phyloP scores from a whole-genome alignment of 1,139 yeast species.

The Scheffersomyces insectosa region DNA sequence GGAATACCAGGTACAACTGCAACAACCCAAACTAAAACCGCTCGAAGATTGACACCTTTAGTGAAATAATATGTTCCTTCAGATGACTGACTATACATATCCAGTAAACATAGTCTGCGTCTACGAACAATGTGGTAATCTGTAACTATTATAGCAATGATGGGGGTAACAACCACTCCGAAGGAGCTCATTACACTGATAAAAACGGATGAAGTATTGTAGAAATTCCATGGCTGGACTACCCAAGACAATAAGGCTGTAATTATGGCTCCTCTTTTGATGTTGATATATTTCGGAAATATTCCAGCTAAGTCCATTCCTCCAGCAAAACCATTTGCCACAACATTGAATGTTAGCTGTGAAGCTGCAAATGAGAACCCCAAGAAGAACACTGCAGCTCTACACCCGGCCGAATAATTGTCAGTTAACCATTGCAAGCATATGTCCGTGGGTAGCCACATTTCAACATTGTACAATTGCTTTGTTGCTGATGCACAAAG shows the following conservation, averaged over 20 bases:
- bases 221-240: slow-evolving; percentile 51
- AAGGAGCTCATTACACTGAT: slow-evolving; percentile 33
- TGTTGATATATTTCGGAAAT: slow-evolving; percentile 29
- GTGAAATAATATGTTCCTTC: slow-evolving; percentile 8
- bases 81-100: slow-evolving; percentile 4
- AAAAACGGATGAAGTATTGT: slow-evolving; percentile 43
- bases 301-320: slow-evolving; percentile 33
- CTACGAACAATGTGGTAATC: slow-evolving; percentile 1
- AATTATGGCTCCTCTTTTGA: slow-evolving; percentile 43
- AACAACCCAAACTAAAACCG: slow-evolving; percentile 5
- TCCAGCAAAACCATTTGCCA: slow-evolving; percentile 25
- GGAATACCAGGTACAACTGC: slow-evolving; percentile 9
- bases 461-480: slow-evolving; percentile 21
- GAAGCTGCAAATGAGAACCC: slow-evolving; percentile 20
- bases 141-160: background rate
- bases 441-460: slow-evolving; percentile 40
- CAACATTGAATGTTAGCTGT: slow-evolving; percentile 23
- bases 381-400: slow-evolving; percentile 35
- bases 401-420: slow-evolving; percentile 20
- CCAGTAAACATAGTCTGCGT: background rate
- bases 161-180: slow-evolving; percentile 31
- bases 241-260: slow-evolving; percentile 45
- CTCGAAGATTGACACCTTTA: slow-evolving; percentile 6
- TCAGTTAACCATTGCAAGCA: slow-evolving; percentile 25
- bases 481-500: slow-evolving; percentile 32